Base-by-base conservation (phyloP, 805 yeast species). In the Phaffomyces thermotolerans region DNA sequence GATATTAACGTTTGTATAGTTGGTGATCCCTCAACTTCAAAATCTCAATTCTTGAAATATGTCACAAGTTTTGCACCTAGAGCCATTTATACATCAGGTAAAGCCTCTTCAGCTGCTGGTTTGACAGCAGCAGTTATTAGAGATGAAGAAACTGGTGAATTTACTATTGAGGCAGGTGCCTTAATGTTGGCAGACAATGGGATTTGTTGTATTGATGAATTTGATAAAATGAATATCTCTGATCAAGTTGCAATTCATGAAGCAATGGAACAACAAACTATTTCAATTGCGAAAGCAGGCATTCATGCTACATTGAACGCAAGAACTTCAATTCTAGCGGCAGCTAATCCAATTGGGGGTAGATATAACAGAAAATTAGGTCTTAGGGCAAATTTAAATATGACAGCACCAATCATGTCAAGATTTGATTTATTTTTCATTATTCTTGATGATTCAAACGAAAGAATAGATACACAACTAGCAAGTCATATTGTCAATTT, bases 181-280 rank as follows among this genome's bases (percentile, higher is more conserved):
- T 71, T 93, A 45, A 93, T 93, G 97, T 72, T 93, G 51, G 98
- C 99, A 1, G 99, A 93, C 66, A 93, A 91, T 60, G 99, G 99
- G 49, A 86, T 93, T 48, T 93, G 99, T 74, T 95, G 96, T 56
- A 93, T 93, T 64, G 99, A 93, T 64, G 99, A 93, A 68, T 93
- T 93, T 56, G 99, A 93, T 62, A 93, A 93, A 69, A 93, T 93
- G 99, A 97, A 91, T 64, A 65, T 90, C 36, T 66, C 81, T 2
- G 98, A 93, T 66, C 98, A 93, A 67, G 98, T 93, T 43, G 98
- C 98, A 4, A 91, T 93, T 68, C 99, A 93, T 68, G 99, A 93
- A 69, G 99, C 98, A 22, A 93, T 93, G 99, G 99, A 93, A 73
- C 99, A 93, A 67, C 99, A 93, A 65, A 93, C 99, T 0, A 93